Evolutionary conservation across 2,329 filamentous ascomycete species (phyloP), one percentile per base, ranked within the genome.

Genomic region (Stagonosporopsis cucurbitacearum): DNA sequence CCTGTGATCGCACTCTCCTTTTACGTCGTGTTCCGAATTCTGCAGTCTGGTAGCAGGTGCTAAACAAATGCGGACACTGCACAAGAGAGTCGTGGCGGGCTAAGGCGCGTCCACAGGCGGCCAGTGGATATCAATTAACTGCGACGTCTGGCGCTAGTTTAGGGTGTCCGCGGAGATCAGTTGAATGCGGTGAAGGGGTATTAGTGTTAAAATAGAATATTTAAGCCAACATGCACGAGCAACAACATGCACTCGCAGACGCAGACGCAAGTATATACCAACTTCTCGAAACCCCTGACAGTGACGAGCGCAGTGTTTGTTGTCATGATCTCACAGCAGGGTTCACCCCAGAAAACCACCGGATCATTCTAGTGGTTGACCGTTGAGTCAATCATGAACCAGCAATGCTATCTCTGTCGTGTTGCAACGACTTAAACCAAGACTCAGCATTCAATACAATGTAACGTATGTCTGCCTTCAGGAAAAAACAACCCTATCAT

Each of bases 131-230:
- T 47, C 25, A 46, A 37, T 47, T 57, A 58, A 60, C 58, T 58
- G 52, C 59, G 59, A 64, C 48, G 61, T 23, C 45, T 61, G 55
- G 58, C 52, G 47, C 52, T 56, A 56, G 53, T 39, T 6, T 20
- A 54, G 53, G 61, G 64, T 60, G 61, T 60, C 61, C 57, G 61
- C 59, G 63, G 60, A 56, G 47, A 50, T 54, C 55, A 50, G 55
- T 46, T 63, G 62, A 36, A 51, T 48, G 43, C 42, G 42, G 48
- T 56, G 53, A 50, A 52, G 39, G 41, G 35, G 35, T 49, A 36
- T 30, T 35, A 35, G 20, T 28, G 39, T 36, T 17, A 37, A 33
- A 41, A 6, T 26, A 45, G 26, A 4, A 50, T 19, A 11, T 19
- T 9, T 1, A 4, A 51, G 6, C n/a, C 3, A 44, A 19, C 12